phyloP scores from a whole-genome alignment of 257 asterid genomes.

The Ophiorrhiza pumila region DNA sequence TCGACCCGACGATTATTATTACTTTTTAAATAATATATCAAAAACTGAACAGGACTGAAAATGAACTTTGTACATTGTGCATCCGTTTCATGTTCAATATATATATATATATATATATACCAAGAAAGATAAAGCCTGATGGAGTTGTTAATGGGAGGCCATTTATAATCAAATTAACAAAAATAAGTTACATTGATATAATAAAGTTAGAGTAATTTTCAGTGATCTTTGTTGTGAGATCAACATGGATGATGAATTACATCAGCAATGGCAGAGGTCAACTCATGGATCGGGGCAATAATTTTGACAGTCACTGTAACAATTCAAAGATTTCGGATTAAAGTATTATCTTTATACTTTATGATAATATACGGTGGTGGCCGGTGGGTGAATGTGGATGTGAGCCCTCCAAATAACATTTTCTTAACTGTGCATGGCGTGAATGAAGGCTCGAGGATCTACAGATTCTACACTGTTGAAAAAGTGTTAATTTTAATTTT shows the following conservation, averaged over 20 bases:
- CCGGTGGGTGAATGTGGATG: too few relatives aligned
- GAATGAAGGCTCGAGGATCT: too few relatives aligned
- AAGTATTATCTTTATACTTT: background rate
- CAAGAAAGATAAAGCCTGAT: background rate
- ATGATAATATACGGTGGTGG: too few relatives aligned
- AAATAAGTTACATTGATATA: too few relatives aligned
- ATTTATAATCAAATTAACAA: background rate
- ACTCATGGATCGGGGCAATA: background rate
- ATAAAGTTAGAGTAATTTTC: background rate
- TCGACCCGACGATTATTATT: too few relatives aligned
- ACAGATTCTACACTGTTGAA: too few relatives aligned
- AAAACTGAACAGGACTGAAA: background rate
- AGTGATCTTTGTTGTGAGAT: background rate
- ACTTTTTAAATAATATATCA: too few relatives aligned
- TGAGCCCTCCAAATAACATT: too few relatives aligned
- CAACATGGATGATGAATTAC: background rate
- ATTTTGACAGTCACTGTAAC: background rate
- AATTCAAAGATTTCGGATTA: background rate
- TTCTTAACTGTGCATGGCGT: too few relatives aligned
- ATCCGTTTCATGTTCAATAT: background rate
- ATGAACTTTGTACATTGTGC: background rate
- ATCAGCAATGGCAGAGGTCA: constrained; percentile 12
- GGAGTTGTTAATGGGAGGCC: background rate
- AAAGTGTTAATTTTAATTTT: too few relatives aligned
- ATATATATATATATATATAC: too few relatives aligned